Base-by-base conservation (phyloP, 305 asterid species). In the Withania somnifera region DNA sequence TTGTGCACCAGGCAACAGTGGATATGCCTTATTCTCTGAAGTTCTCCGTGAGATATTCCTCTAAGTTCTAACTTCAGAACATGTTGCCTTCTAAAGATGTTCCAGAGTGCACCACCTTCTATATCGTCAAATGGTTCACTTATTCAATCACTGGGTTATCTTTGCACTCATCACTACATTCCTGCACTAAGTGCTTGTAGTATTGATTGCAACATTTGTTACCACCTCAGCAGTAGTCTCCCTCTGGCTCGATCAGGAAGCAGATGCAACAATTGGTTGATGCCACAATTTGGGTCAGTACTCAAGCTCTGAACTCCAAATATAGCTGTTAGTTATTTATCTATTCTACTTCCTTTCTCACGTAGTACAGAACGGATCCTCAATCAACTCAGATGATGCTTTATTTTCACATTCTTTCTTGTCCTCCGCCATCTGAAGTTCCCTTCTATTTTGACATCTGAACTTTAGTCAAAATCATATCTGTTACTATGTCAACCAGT, bases 41-140 rank as follows among this genome's bases (percentile, higher is more conserved):
- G 85, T 92, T 95, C 84, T 85, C 85, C 88, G 85, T 89, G 81
- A 91, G 89, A 76, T 92, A 93, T 36, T 92, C 89, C 82, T 91
- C 92, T 83, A 95, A 81, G n/a, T n/a, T 91, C 92, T 83, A 95
- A 81, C n/a, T 90, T 88, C 11, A 92, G 93, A 56, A 92, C 91
- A 69, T 95, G 97, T 84, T 92, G 81, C 85, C 94, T 91, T 89
- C 95, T 90, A 87, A 92, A 93, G 50, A 92, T 93, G 87, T 93
- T 97, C 97, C 98, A 92, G 20, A 95, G 82, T 77, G 98, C 97
- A 82, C 95, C 95, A 82, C 93, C 90, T 58, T 91, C 93, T 73
- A 80, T 84, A 82, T 88, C 86, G 52, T 30, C 84, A 51, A 77
- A 78, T 77, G 56, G 81, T 86, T 87, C 88, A 22, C 36, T 10